Conservation (phyloP, 2,329 filamentous ascomycete species). For the Fusarium mundagurra region DNA sequence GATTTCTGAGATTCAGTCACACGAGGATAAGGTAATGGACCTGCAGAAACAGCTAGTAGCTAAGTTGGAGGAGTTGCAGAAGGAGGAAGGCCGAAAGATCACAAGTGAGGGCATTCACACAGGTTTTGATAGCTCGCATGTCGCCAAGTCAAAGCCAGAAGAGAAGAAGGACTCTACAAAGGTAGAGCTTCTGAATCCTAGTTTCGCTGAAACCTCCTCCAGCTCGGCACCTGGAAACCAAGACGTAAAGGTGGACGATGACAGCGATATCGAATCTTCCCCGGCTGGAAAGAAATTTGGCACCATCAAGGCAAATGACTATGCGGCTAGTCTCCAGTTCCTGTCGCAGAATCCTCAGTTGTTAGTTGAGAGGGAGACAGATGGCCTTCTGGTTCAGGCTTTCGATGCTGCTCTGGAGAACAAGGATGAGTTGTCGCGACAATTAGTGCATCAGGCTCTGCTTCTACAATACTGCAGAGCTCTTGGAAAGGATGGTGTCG, state of each 20-base stretch:
- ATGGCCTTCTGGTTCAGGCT: conserved; percentile 88
- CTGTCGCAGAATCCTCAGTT: conserved; percentile 82
- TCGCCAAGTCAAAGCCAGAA: conserved; percentile 68
- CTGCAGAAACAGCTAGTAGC: conserved; percentile 78
- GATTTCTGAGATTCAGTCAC: conserved; percentile 78
- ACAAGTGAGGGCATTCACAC: conserved; percentile 90
- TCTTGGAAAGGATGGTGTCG: conserved; percentile 86
- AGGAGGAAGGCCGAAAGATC: conserved; percentile 87
- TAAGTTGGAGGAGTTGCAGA: conserved; percentile 84
- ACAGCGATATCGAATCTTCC: conserved; percentile 79
- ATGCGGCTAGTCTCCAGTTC: conserved; percentile 77
- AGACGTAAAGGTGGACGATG: conserved; percentile 61
- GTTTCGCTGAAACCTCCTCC: conserved; percentile 45
- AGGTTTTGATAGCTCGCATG: conserved; percentile 88
- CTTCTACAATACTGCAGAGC: conserved; percentile 94
- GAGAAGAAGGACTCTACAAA: conserved; percentile 61
- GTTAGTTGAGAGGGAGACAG: conserved; percentile 85
- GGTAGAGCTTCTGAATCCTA: conserved; percentile 82
- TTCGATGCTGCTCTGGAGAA: conserved; percentile 87
- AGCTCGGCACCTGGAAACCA: conserved; percentile 23
- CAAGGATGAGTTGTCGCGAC: conserved; percentile 78
- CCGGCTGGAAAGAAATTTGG: conserved; percentile 83
- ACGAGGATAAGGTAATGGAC: conserved; percentile 79
- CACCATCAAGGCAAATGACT: conserved; percentile 79
- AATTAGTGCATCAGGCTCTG: conserved; percentile 92